A percentile compares a stretch with the other conserved stretches of the same genome.
Evolutionary conservation across 148 eudicot genomes (phyloP).

Genomic region (Polygonum maritimum): DNA sequence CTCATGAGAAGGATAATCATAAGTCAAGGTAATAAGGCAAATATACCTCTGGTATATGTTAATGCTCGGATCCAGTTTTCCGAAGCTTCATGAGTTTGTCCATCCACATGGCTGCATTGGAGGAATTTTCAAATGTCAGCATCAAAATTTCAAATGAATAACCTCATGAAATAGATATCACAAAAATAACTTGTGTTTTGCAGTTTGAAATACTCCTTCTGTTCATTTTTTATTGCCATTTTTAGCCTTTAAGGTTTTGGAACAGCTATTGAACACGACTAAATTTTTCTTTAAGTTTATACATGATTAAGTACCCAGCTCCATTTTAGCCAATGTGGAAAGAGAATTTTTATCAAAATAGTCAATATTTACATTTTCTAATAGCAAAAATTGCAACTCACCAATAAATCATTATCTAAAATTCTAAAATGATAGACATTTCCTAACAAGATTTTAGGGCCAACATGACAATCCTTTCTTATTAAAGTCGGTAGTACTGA

Average conservation of each 20-base stretch:
- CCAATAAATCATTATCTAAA: no score
- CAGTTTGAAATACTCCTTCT: not conserved
- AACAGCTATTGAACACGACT: no score
- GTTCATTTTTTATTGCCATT: no score
- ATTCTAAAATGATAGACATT: no score
- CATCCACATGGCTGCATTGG: constrained; percentile 57
- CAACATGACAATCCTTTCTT: no score
- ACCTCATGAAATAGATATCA: not conserved
- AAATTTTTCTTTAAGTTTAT: no score
- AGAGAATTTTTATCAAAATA: no score
- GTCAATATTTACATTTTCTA: no score
- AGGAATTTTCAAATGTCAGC: not conserved
- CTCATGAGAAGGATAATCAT: not conserved
- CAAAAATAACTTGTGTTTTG: not conserved
- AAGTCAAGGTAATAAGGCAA: not conserved
- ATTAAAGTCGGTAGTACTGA: not conserved
- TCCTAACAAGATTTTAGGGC: no score
- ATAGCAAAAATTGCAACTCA: no score
- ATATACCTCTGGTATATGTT: not conserved
- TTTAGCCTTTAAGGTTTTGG: no score
- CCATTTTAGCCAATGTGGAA: not conserved
- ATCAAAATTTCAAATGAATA: not conserved
- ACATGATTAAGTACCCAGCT: no score
- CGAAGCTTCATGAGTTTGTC: constrained; percentile 43
- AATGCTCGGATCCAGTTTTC: constrained; percentile 9